phyloP scores from a whole-genome alignment of 2,329 filamentous ascomycete species.

The Lachnellula arida region DNA sequence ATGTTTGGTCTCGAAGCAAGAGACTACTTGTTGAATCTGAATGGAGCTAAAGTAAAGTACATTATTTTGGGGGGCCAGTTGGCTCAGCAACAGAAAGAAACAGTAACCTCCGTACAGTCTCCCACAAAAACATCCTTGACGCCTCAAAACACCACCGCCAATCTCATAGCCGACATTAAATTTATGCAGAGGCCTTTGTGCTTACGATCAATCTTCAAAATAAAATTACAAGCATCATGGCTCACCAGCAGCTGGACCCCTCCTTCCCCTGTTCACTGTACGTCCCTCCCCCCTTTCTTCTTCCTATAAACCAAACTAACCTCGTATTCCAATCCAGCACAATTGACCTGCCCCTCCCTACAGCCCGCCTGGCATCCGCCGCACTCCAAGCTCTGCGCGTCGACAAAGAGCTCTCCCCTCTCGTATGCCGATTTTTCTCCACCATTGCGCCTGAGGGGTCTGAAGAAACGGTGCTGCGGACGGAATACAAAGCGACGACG shows the following conservation, averaged over 20 bases:
- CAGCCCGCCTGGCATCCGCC: slow-evolving; percentile 67
- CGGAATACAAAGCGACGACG: slow-evolving; percentile 81
- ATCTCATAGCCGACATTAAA: slow-evolving; percentile 12
- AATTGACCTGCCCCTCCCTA: slow-evolving; percentile 63
- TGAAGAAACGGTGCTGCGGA: slow-evolving; percentile 54
- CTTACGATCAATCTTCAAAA: neutral
- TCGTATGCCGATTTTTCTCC: slow-evolving; percentile 69
- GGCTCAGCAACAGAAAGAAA: neutral
- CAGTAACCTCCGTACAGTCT: neutral
- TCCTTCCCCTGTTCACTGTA: slow-evolving; percentile 62
- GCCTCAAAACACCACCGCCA: neutral
- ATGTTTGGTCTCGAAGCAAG: neutral
- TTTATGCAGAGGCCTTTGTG: slow-evolving; percentile 10
- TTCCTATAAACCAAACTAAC: slow-evolving; percentile 6
- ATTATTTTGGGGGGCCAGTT: no score
- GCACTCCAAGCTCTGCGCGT: slow-evolving; percentile 74
- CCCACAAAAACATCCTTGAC: neutral
- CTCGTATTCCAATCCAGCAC: slow-evolving; percentile 15
- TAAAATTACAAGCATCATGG: slow-evolving; percentile 12
- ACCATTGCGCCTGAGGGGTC: slow-evolving; percentile 39
- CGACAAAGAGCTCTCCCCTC: slow-evolving; percentile 81
- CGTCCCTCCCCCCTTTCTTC: slow-evolving; percentile 33
- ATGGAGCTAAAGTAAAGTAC: neutral
- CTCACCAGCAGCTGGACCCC: slow-evolving; percentile 31
- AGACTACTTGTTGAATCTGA: neutral